Percentiles rank a stretch among this genome's conserved stretches.
Conservation (phyloP, 2,329 filamentous ascomycete genomes). For the Hypomyces perniciosus region DNA sequence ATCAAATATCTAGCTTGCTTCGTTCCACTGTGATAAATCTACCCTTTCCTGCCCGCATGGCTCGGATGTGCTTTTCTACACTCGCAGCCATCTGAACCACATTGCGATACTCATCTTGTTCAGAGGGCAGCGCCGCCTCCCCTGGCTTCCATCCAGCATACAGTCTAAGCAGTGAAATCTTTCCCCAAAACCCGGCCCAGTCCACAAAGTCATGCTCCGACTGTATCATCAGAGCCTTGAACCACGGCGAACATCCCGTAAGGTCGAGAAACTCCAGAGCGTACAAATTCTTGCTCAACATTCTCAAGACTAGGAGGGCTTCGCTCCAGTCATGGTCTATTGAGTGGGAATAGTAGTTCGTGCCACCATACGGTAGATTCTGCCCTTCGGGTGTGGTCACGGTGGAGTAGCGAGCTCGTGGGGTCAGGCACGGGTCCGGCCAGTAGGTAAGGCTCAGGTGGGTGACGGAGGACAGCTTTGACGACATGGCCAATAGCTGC, state of each 20-base stretch:
- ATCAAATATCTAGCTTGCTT: slow-evolving; percentile 23
- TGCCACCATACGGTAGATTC: slow-evolving; percentile 47
- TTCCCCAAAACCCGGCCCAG: slow-evolving; percentile 50
- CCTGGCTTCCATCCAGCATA: slow-evolving; percentile 37
- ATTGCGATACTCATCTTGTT: slow-evolving; percentile 29
- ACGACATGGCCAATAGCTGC: slow-evolving; percentile 49
- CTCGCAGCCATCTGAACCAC: slow-evolving; percentile 32
- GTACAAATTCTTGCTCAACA: slow-evolving; percentile 50
- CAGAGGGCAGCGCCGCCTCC: slow-evolving; percentile 28
- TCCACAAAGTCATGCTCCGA: slow-evolving; percentile 45
- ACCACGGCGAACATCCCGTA: slow-evolving; percentile 54
- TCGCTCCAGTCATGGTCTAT: slow-evolving; percentile 56
- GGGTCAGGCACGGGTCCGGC: slow-evolving; percentile 54
- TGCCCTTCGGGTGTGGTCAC: slow-evolving; percentile 39
- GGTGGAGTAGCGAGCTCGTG: slow-evolving; percentile 44
- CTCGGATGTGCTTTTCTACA: slow-evolving; percentile 44
- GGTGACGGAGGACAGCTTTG: slow-evolving; percentile 48
- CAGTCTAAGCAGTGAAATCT: slow-evolving; percentile 41
- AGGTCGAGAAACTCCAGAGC: slow-evolving; percentile 56
- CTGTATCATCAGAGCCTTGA: slow-evolving; percentile 37
- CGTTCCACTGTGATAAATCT: slow-evolving; percentile 44
- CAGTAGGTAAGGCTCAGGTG: slow-evolving; percentile 58
- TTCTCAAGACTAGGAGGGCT: slow-evolving; percentile 48
- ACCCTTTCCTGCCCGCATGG: slow-evolving; percentile 41
- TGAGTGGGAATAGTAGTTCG: slow-evolving; percentile 51